A percentile compares a stretch with the other conserved stretches of the same genome.
These are phyloP conservation scores for Talaromyces islandicus DNA, from an alignment of 2,329 filamentous ascomycete genomes.

Conservation along the genomic window DNA sequence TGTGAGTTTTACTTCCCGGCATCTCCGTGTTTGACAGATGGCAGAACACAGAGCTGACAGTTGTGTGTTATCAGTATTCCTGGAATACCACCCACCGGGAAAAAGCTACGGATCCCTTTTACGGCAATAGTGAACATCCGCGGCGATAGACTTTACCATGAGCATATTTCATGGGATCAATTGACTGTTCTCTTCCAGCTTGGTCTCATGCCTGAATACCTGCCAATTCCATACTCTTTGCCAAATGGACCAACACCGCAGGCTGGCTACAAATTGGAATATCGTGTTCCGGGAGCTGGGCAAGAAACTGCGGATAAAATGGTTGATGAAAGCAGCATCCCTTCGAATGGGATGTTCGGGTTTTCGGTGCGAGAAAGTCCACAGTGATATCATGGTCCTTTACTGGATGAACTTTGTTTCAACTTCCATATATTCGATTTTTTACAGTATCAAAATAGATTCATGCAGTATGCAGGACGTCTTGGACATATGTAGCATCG, in stretches of 20 bases:
- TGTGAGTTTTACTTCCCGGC: constrained; percentile 44
- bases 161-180: constrained; percentile 68
- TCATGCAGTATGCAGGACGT: neutral
- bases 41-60: neutral
- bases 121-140: constrained; percentile 62
- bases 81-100: constrained; percentile 53
- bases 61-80: constrained; percentile 41
- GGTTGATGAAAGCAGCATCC: constrained; percentile 42
- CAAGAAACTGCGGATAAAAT: constrained; percentile 49
- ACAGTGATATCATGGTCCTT: neutral
- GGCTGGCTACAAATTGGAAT: constrained; percentile 47
- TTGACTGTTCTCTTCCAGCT: constrained; percentile 56
- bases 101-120: constrained; percentile 54
- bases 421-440: neutral
- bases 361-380: constrained; percentile 22
- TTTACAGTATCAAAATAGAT: neutral
- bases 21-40: neutral
- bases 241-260: constrained; percentile 31
- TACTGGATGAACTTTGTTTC: neutral
- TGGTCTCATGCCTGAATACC: constrained; percentile 58
- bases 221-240: constrained; percentile 56
- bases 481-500: neutral
- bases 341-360: constrained; percentile 54
- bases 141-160: constrained; percentile 62
- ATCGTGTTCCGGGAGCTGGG: constrained; percentile 56